These are phyloP conservation scores for Dendryphion nanum DNA, from an alignment of 2,329 filamentous ascomycete species.

Conservation along the genomic window DNA sequence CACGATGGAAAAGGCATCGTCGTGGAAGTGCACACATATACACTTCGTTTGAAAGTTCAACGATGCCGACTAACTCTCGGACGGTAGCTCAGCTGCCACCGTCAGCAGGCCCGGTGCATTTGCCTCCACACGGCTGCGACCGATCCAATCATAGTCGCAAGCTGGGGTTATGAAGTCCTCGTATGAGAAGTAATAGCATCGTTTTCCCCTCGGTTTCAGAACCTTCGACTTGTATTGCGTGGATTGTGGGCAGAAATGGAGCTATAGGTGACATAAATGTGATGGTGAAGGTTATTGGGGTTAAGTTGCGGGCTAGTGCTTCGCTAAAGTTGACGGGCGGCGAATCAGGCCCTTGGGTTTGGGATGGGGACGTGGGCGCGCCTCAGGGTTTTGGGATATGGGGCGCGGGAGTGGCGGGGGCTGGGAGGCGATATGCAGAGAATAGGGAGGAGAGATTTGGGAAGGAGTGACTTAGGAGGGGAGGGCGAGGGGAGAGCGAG, in stretches of 20 bases:
- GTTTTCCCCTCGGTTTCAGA: not conserved
- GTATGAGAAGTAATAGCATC: too few relatives aligned
- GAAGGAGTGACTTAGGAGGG: conserved; percentile 2
- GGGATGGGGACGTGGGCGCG: conserved; percentile 12
- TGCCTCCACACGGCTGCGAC: conserved; percentile 19
- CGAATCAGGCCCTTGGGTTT: conserved; percentile 22
- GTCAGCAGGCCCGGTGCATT: conserved; percentile 20
- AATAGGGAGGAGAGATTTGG: conserved; percentile 19
- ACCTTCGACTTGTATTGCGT: not conserved
- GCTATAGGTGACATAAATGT: conserved; percentile 13
- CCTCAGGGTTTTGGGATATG: conserved; percentile 8
- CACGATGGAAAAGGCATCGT: too few relatives aligned
- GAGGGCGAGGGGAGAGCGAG: too few relatives aligned
- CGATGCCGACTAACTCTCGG: too few relatives aligned
- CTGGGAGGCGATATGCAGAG: conserved; percentile 19
- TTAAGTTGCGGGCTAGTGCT: conserved; percentile 15
- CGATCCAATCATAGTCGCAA: not conserved
- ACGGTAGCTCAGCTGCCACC: conserved; percentile 24
- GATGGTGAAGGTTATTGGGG: conserved; percentile 25
- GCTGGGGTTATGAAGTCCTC: not conserved
- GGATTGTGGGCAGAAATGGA: conserved; percentile 6
- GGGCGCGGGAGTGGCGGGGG: conserved; percentile 8
- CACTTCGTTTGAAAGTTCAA: too few relatives aligned
- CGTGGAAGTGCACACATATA: too few relatives aligned
- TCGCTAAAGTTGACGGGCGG: conserved; percentile 16